phyloP scores from a whole-genome alignment of 2,329 filamentous ascomycete genomes.

The Claviceps fusiformis region DNA sequence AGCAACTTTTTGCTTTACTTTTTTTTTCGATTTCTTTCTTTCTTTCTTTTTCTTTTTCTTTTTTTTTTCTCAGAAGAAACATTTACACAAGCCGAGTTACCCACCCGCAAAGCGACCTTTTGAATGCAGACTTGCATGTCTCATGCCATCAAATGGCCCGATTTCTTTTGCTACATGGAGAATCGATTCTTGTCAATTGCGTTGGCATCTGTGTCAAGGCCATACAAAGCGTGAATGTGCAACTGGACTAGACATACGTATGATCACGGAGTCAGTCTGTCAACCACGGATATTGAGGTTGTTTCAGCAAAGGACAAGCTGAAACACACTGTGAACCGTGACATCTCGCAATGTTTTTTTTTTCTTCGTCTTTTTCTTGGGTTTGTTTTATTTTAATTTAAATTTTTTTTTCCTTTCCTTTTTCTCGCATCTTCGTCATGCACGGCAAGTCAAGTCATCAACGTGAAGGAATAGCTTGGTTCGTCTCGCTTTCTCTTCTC shows the following conservation, averaged over 20 bases:
- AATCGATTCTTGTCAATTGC: background rate
- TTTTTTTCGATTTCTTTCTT: too few species aligned
- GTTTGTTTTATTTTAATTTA: background rate
- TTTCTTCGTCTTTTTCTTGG: background rate
- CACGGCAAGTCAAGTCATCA: background rate
- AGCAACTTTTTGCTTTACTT: background rate
- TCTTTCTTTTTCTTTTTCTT: background rate
- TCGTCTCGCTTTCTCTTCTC: background rate
- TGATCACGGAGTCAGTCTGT: background rate
- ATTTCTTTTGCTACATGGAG: background rate
- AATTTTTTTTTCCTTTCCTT: background rate
- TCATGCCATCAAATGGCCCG: slow-evolving; percentile 1
- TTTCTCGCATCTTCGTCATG: background rate
- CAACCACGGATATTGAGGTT: background rate
- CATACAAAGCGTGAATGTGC: background rate
- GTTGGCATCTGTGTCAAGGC: background rate
- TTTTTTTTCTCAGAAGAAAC: background rate
- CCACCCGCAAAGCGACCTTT: background rate
- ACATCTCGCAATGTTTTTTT: background rate
- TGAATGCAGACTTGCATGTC: background rate
- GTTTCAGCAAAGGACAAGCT: background rate
- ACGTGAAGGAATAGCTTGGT: background rate
- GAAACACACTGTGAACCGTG: background rate
- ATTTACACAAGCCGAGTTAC: background rate
- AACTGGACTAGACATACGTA: background rate